Evolutionary conservation across 1,139 yeast species (phyloP).

Genomic region (Wickerhamiella pararugosa): DNA sequence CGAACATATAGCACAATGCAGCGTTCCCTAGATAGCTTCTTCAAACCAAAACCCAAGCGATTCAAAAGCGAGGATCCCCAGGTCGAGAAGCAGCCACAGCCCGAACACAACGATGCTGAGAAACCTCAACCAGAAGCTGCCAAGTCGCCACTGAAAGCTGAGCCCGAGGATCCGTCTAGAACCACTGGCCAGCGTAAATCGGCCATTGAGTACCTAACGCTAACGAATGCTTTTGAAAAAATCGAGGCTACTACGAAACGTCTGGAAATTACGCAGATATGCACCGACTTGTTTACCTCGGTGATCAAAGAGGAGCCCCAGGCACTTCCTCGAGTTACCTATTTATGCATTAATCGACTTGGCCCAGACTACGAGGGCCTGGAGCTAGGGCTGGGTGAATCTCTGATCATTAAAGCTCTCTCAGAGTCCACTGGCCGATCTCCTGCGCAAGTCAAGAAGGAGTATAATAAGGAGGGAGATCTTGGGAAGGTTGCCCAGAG

Average conservation of each 20-base stretch:
- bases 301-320: slow-evolving; percentile 44
- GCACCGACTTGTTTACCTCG: slow-evolving; percentile 54
- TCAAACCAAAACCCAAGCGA: slow-evolving; percentile 10
- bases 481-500: slow-evolving; percentile 78
- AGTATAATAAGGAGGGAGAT: slow-evolving; percentile 73
- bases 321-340: slow-evolving; percentile 55
- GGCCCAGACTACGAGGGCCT: slow-evolving; percentile 95
- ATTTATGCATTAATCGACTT: slow-evolving; percentile 69
- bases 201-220: slow-evolving; percentile 41
- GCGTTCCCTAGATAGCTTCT: slow-evolving; percentile 16
- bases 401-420: slow-evolving; percentile 71
- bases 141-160: background rate
- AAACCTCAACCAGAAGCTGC: background rate
- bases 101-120: slow-evolving; percentile 1
- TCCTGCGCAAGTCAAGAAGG: slow-evolving; percentile 50
- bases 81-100: slow-evolving; percentile 1
- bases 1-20: slow-evolving; percentile 10
- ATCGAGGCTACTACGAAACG: slow-evolving; percentile 72
- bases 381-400: slow-evolving; percentile 87
- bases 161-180: background rate
- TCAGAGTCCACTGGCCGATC: slow-evolving; percentile 84
- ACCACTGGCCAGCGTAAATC: background rate
- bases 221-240: slow-evolving; percentile 56
- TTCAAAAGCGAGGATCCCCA: too few relatives aligned
- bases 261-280: slow-evolving; percentile 58